phyloP scores from a whole-genome alignment of 2,329 filamentous ascomycete species.

The Cryoendolithus antarcticus region DNA sequence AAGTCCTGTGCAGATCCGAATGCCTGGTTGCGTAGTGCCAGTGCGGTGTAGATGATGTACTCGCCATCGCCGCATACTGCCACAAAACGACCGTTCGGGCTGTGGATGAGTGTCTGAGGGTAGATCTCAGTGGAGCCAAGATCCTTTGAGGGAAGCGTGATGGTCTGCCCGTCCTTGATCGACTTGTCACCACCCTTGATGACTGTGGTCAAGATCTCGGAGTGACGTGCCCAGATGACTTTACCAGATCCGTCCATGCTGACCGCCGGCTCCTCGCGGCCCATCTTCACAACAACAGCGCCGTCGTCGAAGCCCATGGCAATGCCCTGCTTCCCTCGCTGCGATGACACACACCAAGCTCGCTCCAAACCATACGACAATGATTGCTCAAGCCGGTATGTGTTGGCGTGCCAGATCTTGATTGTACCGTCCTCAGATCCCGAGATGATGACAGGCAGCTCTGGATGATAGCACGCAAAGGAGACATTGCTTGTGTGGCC shows the following conservation, averaged over 20 bases:
- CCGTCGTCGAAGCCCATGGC: conserved; percentile 96
- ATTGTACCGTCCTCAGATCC: conserved; percentile 95
- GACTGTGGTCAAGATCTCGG: conserved; percentile 85
- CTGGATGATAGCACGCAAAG: conserved; percentile 94
- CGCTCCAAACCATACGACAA: conserved; percentile 91
- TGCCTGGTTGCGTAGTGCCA: conserved; percentile 94
- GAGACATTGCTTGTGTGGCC: conserved; percentile 97
- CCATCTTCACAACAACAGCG: conserved; percentile 94
- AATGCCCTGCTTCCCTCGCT: conserved; percentile 85
- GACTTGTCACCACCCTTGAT: conserved; percentile 82
- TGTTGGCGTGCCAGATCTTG: conserved; percentile 98
- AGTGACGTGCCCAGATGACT: conserved; percentile 90
- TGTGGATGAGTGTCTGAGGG: conserved; percentile 86
- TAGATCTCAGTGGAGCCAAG: conserved; percentile 94
- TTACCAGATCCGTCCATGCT: conserved; percentile 96
- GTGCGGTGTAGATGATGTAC: conserved; percentile 96
- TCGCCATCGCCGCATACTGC: conserved; percentile 91
- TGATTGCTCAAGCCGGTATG: conserved; percentile 89
- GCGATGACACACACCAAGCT: conserved; percentile 95
- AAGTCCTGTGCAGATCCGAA: conserved; percentile 95
- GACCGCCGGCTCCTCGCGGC: conserved; percentile 89
- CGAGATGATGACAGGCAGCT: conserved; percentile 92
- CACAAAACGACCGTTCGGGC: conserved; percentile 86
- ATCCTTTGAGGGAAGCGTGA: conserved; percentile 82
- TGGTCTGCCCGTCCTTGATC: conserved; percentile 78